Evolutionary conservation across 148 eudicot species (phyloP).

Genomic region (Camellia sinensis): DNA sequence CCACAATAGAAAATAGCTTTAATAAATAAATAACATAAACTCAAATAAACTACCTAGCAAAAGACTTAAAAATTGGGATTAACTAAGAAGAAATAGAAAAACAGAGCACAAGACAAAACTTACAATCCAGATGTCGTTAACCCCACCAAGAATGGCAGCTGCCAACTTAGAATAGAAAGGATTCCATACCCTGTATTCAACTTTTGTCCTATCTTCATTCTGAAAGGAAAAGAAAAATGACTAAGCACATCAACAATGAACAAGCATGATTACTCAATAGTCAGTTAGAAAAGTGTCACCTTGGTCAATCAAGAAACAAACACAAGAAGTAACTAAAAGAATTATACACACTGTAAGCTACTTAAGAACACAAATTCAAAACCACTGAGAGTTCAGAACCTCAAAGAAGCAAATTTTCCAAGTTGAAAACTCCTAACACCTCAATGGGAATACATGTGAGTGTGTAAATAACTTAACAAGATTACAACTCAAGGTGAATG

Average conservation of each 20-base stretch:
- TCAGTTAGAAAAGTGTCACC: background rate
- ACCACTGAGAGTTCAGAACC: too few species aligned
- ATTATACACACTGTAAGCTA: too few species aligned
- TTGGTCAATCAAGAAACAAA: background rate
- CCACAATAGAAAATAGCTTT: background rate
- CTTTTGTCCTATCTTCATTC: conserved; percentile 81
- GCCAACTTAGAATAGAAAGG: conserved; percentile 89
- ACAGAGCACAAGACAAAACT: conserved; percentile 19
- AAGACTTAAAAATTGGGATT: background rate
- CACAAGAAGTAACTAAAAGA: background rate
- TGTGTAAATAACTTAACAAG: too few species aligned
- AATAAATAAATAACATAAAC: background rate
- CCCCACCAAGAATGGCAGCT: conserved; percentile 85
- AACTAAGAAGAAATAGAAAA: background rate
- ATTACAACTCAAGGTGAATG: too few species aligned
- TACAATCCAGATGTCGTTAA: conserved; percentile 81
- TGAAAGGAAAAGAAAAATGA: conserved; percentile 9
- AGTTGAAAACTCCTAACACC: too few species aligned
- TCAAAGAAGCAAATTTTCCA: too few species aligned
- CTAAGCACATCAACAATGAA: background rate
- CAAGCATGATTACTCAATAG: background rate
- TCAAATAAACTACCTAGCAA: background rate
- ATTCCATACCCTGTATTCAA: conserved; percentile 88
- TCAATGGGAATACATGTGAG: too few species aligned
- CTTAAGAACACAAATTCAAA: too few species aligned